Evolutionary conservation across 192 early-diverging fungal species (phyloP).

Genomic region (Coemansia sp.): DNA sequence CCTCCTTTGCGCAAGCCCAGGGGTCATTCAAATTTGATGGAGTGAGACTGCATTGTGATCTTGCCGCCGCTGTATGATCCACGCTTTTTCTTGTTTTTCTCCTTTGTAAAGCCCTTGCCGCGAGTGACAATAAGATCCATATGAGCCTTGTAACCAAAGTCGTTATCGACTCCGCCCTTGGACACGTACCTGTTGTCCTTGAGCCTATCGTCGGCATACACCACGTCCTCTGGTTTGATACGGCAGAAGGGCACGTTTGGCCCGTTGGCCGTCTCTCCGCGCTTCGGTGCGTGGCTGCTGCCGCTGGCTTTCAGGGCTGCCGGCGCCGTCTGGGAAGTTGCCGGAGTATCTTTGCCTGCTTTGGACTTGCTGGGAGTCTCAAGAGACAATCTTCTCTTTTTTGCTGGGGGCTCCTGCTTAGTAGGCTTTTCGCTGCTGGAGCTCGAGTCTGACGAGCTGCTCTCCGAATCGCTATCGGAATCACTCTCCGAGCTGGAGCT

Average conservation of each 20-base stretch:
- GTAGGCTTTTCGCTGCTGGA: neutral
- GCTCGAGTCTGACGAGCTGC: neutral
- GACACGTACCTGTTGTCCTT: slow-evolving; percentile 78
- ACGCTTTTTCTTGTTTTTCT: slow-evolving; percentile 98
- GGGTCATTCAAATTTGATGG: slow-evolving; percentile 72
- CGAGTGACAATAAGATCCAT: slow-evolving; percentile 84
- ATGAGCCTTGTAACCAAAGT: slow-evolving; percentile 92
- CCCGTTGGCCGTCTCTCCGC: slow-evolving; percentile 18
- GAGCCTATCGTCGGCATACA: slow-evolving; percentile 71
- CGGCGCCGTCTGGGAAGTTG: slow-evolving; percentile 11
- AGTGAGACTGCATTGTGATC: slow-evolving; percentile 81
- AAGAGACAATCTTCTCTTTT: slow-evolving; percentile 51
- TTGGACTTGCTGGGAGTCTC: slow-evolving; percentile 18
- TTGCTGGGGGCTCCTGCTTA: slow-evolving; percentile 15
- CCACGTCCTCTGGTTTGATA: slow-evolving; percentile 76
- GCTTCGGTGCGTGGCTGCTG: slow-evolving; percentile 8
- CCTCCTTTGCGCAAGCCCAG: neutral
- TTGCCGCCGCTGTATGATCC: slow-evolving; percentile 90
- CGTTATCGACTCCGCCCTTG: slow-evolving; percentile 65
- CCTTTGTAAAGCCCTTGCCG: slow-evolving; percentile 89
- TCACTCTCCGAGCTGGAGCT: slow-evolving; percentile 15
- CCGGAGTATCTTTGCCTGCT: neutral
- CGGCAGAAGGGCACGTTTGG: slow-evolving; percentile 77
- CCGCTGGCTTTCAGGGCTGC: neutral
- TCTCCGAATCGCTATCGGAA: slow-evolving; percentile 7